Evolutionary conservation across 306 rosid genomes (phyloP).

Genomic region (Rosa rugosa): DNA sequence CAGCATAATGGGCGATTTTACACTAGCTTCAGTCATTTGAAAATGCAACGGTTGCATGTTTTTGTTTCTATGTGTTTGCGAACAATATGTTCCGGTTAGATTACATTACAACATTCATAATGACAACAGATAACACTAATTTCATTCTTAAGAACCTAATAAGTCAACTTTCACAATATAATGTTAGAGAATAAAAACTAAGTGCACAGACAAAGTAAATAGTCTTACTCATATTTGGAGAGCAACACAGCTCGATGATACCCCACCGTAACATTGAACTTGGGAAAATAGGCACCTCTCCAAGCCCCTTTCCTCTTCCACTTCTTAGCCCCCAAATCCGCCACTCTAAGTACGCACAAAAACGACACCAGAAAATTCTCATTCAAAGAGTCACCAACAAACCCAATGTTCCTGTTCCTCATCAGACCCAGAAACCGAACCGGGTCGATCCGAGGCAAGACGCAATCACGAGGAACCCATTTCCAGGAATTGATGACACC

Average conservation of each 20-base stretch:
- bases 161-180: neutral
- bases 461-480: slow-evolving; percentile 68
- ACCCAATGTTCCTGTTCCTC: slow-evolving; percentile 74
- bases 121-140: neutral
- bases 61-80: no score
- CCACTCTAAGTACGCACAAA: slow-evolving; percentile 66
- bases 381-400: slow-evolving; percentile 82
- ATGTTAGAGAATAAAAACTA: neutral
- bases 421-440: slow-evolving; percentile 51
- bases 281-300: slow-evolving; percentile 92
- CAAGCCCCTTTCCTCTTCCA: slow-evolving; percentile 94
- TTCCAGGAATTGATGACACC: slow-evolving; percentile 71
- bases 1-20: neutral
- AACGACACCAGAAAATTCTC: slow-evolving; percentile 81
- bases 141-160: no score
- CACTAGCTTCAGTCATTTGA: neutral
- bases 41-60: neutral
- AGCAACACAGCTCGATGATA: slow-evolving; percentile 93
- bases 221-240: slow-evolving; percentile 65
- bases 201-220: neutral
- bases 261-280: slow-evolving; percentile 67
- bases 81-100: neutral
- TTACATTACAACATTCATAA: neutral
- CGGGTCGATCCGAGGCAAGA: slow-evolving; percentile 64
- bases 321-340: slow-evolving; percentile 65